Conservation (phyloP, 345 rosid genomes). For the Salix caprea region DNA sequence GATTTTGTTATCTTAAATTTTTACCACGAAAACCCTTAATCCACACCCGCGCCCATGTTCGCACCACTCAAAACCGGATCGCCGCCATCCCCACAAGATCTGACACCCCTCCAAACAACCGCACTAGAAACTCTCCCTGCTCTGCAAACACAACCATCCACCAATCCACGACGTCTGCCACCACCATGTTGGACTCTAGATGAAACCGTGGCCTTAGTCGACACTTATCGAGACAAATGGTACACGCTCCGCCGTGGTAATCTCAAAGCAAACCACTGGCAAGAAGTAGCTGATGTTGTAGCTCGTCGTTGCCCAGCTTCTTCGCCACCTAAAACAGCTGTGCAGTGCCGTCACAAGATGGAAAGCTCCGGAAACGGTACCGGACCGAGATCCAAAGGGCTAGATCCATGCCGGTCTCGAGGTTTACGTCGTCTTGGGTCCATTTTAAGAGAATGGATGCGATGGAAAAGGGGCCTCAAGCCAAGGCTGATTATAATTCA, state of each 20-base stretch:
- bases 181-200: conserved; percentile 97
- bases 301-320: conserved; percentile 54
- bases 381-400: conserved; percentile 88
- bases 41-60: conserved; percentile 13
- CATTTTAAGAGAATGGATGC: conserved; percentile 82
- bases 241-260: conserved; percentile 81
- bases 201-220: conserved; percentile 75
- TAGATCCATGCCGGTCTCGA: conserved; percentile 71
- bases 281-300: conserved; percentile 79
- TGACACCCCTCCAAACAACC: neutral
- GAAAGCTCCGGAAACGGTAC: conserved; percentile 89
- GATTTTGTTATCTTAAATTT: neutral
- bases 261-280: conserved; percentile 92
- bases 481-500: conserved; percentile 28
- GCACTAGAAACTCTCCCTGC: conserved; percentile 11
- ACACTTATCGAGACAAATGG: conserved; percentile 87
- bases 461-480: conserved; percentile 68
- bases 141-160: conserved; percentile 10
- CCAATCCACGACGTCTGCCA: conserved; percentile 69
- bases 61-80: conserved; percentile 4
- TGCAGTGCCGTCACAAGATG: conserved; percentile 98
- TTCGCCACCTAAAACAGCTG: conserved; percentile 64
- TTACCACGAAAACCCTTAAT: neutral
- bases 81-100: conserved; percentile 6
- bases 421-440: conserved; percentile 81